Evolutionary conservation across 768 basidiomycete species (phyloP).

Genomic region (Lentinus tigrinus): DNA sequence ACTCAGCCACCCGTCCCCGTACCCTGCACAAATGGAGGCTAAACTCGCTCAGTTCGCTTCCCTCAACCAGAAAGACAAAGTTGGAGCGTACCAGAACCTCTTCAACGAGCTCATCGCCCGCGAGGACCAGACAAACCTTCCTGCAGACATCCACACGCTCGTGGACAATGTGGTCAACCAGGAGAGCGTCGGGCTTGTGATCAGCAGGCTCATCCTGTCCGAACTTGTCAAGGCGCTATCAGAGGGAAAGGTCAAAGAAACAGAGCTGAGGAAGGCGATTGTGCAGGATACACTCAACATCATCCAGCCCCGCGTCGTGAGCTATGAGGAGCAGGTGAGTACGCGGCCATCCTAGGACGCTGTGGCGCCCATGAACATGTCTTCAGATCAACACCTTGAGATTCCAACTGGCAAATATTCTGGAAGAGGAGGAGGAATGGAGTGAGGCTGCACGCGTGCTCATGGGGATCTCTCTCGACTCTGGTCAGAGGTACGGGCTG

Average conservation of each 20-base stretch:
- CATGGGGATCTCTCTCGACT: conserved; percentile 90
- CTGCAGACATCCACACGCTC: conserved; percentile 62
- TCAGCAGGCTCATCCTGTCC: conserved; percentile 83
- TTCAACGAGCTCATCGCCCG: conserved; percentile 65
- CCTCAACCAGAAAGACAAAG: conserved; percentile 84
- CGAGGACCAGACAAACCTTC: conserved; percentile 42
- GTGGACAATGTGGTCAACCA: conserved; percentile 83
- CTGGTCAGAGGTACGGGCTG: conserved; percentile 69
- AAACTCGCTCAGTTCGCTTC: conserved; percentile 61
- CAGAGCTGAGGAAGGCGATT: conserved; percentile 64
- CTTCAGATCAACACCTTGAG: conserved; percentile 76
- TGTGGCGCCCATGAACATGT: conserved; percentile 3
- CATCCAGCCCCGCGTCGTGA: conserved; percentile 78
- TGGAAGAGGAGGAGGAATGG: conserved; percentile 92
- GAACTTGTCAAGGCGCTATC: conserved; percentile 75
- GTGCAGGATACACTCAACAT: conserved; percentile 72
- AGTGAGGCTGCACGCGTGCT: conserved; percentile 88
- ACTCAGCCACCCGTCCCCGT: neutral
- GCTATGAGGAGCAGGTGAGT: conserved; percentile 92
- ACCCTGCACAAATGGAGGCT: conserved; percentile 51
- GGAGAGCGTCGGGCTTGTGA: conserved; percentile 79
- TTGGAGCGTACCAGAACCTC: conserved; percentile 66
- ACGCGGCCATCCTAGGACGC: neutral
- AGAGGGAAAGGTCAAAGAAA: conserved; percentile 51
- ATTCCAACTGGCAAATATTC: conserved; percentile 87